Conservation (phyloP, 208 protist genomes). For the Hexamita inflata region DNA sequence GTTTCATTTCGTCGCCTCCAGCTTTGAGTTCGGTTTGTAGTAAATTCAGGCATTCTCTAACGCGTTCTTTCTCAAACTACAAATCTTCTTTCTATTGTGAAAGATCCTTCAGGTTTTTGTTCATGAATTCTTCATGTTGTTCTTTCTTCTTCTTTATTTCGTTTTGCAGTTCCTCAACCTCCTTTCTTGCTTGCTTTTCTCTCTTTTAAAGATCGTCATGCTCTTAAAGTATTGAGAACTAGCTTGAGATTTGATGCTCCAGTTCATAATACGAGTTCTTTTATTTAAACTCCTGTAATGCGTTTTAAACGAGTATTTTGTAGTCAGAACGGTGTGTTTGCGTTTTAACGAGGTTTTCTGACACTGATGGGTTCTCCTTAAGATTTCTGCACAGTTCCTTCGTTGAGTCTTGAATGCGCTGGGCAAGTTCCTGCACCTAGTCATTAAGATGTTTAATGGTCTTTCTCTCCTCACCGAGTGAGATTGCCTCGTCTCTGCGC, state of each 20-base stretch:
- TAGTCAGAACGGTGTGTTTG: slow-evolving; percentile 37
- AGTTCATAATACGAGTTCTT: slow-evolving; percentile 31
- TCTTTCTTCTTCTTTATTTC: background rate
- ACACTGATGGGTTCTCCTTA: slow-evolving; percentile 43
- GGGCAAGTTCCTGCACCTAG: slow-evolving; percentile 32
- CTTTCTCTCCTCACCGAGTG: slow-evolving; percentile 27
- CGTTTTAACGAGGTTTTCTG: slow-evolving; percentile 45
- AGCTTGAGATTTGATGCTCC: slow-evolving; percentile 4
- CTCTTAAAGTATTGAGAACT: background rate
- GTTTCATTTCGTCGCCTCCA: slow-evolving; percentile 14
- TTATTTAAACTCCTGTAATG: slow-evolving; percentile 28
- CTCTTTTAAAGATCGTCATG: slow-evolving; percentile 3
- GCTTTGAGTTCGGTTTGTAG: background rate
- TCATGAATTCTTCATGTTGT: slow-evolving; percentile 12
- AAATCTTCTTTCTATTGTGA: background rate
- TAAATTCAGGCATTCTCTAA: background rate
- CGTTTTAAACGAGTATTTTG: slow-evolving; percentile 28
- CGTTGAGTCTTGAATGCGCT: slow-evolving; percentile 39
- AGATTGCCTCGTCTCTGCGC: slow-evolving; percentile 29
- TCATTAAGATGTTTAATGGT: slow-evolving; percentile 36
- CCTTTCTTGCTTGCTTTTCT: slow-evolving; percentile 7
- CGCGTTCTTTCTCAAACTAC: slow-evolving; percentile 11
- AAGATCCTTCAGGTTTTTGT: slow-evolving; percentile 21
- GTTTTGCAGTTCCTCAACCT: slow-evolving; percentile 12
- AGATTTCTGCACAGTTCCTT: slow-evolving; percentile 43